phyloP scores from a whole-genome alignment of 1,139 yeast species.

The Candida sp. region DNA sequence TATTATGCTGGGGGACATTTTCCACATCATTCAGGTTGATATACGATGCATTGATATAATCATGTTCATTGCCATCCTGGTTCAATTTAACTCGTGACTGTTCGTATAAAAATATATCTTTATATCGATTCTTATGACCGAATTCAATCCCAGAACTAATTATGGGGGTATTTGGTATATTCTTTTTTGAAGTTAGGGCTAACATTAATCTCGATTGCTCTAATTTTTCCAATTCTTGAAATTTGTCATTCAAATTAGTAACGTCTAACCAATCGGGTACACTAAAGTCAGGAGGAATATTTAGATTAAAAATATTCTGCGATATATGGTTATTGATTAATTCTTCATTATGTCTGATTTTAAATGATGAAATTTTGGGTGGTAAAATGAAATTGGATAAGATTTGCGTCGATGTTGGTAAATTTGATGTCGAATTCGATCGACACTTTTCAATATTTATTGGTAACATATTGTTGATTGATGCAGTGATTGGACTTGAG shows the following conservation, averaged over 20 bases:
- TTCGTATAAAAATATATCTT: constrained; percentile 80
- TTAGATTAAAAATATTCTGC: constrained; percentile 7
- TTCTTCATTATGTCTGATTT: constrained; percentile 44
- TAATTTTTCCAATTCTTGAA: constrained; percentile 22
- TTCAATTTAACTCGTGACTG: constrained; percentile 65
- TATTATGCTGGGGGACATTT: neutral
- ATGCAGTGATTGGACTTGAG: neutral
- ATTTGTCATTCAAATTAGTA: constrained; percentile 21
- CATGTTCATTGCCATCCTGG: constrained; percentile 15
- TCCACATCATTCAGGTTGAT: constrained; percentile 18
- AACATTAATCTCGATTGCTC: constrained; percentile 30
- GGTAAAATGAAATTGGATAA: constrained; percentile 27
- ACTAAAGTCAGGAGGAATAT: constrained; percentile 5
- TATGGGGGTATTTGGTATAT: constrained; percentile 14
- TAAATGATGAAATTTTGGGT: constrained; percentile 19
- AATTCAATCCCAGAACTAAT: constrained; percentile 62
- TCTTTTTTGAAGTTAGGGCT: constrained; percentile 19
- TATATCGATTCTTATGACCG: constrained; percentile 75
- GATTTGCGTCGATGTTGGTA: constrained; percentile 15
- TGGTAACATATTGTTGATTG: constrained; percentile 9
- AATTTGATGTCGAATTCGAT: constrained; percentile 7
- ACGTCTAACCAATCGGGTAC: constrained; percentile 15
- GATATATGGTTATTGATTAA: constrained; percentile 6
- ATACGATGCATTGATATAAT: constrained; percentile 60
- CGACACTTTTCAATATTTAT: constrained; percentile 7